Base-by-base conservation (phyloP, 2,329 filamentous ascomycete species). In the Thielaviopsis musarum region DNA sequence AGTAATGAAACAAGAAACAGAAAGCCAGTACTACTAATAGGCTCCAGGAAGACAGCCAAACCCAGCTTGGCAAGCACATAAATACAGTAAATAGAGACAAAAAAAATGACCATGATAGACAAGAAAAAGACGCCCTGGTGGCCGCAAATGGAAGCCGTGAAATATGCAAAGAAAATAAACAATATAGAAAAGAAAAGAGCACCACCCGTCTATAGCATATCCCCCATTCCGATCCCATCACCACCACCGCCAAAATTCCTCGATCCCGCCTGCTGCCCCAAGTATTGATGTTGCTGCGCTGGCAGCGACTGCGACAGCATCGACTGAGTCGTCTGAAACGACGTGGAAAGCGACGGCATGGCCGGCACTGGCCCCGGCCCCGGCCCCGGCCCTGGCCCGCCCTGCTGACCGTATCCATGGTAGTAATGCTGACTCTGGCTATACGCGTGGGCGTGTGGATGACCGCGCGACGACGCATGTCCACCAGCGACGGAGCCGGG, bases 131-230 rank as follows among this genome's bases (percentile, higher is more conserved):
- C 17, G 10, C 34, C 15, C 34, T 17, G 15, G 38, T 13, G 17
- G 13, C 17, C 5, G 22, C 41, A 51, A 51, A n/a, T 34, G 30
- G 10, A 57, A 17, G 45, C 51, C 55, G 17, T 51, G 38, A 55
- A 41, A 41, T 19, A 48, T 19, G 24, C 10, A 49, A 21, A 45
- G n/a, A 6, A 21, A 56, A 45, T 17, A 56, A 26, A 30, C 19
- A 7, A 56, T 3, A 28, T 26, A 26, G 13, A 17, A 17, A 53
- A 22, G 4, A 19, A 28, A 56, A 26, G 24, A 10, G 19, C 24
- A 12, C 15, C 19, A 45, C 15, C n/a, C n/a, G 19, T n/a, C 41
- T 58, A 58, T 15, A 58, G 28, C 56, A 58, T 58, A 17, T 58
- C 56, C 7, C 56, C 56, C 49, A 52, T 53, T 13, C 56, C 56